Evolutionary conservation across 2,329 filamentous ascomycete species (phyloP).

Genomic region (Exophiala dermatitidis): DNA sequence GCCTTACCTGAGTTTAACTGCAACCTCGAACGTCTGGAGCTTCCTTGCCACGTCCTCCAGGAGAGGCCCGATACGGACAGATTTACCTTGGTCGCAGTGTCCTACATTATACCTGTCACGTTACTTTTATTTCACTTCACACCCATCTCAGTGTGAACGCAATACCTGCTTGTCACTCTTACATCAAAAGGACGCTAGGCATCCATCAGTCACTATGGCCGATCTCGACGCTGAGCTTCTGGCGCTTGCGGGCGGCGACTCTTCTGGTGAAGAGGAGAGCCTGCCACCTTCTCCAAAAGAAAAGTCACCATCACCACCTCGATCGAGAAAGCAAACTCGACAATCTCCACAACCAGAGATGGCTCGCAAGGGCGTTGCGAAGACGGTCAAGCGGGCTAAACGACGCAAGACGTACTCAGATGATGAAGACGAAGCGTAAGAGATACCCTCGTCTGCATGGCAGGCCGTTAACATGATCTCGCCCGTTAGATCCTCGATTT

Average conservation of each 20-base stretch:
- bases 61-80: too few relatives aligned
- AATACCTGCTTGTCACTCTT: background rate
- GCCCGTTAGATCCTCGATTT: conserved; percentile 56
- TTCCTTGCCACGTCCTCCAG: too few relatives aligned
- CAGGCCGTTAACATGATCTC: conserved; percentile 5
- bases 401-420: conserved; percentile 53
- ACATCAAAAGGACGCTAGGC: background rate
- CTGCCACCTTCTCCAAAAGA: conserved; percentile 51
- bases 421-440: conserved; percentile 79
- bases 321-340: conserved; percentile 39
- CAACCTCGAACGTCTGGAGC: too few relatives aligned
- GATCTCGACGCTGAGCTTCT: conserved; percentile 91
- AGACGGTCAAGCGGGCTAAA: conserved; percentile 38
- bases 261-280: conserved; percentile 48
- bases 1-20: too few relatives aligned
- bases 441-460: background rate
- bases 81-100: too few relatives aligned
- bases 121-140: too few relatives aligned
- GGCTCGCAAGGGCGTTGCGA: conserved; percentile 42
- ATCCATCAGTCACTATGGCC: conserved; percentile 53
- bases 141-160: too few relatives aligned
- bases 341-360: conserved; percentile 40
- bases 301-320: conserved; percentile 48
- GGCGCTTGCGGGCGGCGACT: conserved; percentile 74
- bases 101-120: too few relatives aligned